phyloP scores from a whole-genome alignment of 2,329 filamentous ascomycete species.

The Whalleya microplaca region DNA sequence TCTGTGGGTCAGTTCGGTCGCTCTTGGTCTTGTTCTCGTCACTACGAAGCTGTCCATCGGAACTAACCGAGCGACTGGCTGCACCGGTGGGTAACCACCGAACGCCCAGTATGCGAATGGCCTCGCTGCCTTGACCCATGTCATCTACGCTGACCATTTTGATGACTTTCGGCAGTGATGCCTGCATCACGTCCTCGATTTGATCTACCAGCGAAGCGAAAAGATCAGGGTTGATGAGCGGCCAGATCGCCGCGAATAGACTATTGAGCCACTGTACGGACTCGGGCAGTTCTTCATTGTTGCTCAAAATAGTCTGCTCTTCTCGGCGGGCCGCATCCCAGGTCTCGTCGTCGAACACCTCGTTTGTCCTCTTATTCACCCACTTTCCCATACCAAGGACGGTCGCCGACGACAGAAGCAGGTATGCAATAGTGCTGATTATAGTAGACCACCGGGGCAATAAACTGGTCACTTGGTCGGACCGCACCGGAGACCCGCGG shows the following conservation, averaged over 20 bases:
- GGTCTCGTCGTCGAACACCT: conserved; percentile 69
- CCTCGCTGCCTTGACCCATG: conserved; percentile 74
- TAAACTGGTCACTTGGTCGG: conserved; percentile 2
- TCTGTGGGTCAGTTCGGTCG: conserved; percentile 53
- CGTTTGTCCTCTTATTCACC: conserved; percentile 63
- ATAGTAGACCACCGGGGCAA: conserved; percentile 25
- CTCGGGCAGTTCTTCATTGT: conserved; percentile 59
- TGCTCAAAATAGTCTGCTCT: conserved; percentile 48
- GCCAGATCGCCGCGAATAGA: conserved; percentile 70
- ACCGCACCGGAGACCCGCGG: neutral
- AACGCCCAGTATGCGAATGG: conserved; percentile 70
- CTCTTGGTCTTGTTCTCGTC: conserved; percentile 45
- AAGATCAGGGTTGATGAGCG: conserved; percentile 74
- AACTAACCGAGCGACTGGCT: conserved; percentile 62
- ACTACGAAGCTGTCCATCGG: conserved; percentile 60
- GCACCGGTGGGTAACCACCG: conserved; percentile 74
- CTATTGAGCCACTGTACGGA: conserved; percentile 75
- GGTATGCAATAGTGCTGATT: conserved; percentile 30
- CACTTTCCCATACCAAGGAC: conserved; percentile 58
- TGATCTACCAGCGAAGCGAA: conserved; percentile 71
- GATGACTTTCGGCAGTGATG: conserved; percentile 68
- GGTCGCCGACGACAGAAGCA: conserved; percentile 33
- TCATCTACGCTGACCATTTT: conserved; percentile 79
- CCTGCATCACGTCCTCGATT: conserved; percentile 81
- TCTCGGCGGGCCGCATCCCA: conserved; percentile 67